Evolutionary conservation across 2,329 filamentous ascomycete species (phyloP), one percentile per base, ranked within the genome.

Genomic region (Biscogniauxia sp.): DNA sequence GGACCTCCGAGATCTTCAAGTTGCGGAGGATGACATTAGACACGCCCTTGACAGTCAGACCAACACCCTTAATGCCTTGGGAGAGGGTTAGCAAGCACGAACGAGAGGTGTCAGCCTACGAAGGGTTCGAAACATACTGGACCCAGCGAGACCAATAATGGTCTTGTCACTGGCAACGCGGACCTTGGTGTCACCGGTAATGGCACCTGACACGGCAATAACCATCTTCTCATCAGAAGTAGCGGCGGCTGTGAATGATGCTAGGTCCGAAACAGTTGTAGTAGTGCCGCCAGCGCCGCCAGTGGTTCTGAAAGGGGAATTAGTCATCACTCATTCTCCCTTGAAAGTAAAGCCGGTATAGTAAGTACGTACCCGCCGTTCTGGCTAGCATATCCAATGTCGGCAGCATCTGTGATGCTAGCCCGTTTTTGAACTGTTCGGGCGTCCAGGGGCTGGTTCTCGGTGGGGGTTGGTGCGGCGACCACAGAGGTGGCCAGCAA

Each of bases 21-120:
- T 89, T 89, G 41, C 85, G 81, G 64, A 89, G 72, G 64, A 88
- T 88, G 61, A 88, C 83, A 70, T 88, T 88, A 59, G 73, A 76
- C 45, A 77, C 75, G 51, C 76, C 75, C 66, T 81, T 80, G 73
- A 88, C 77, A 63, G 81, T 79, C 57, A 87, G 73, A 25, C 84
- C 84, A 55, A 82, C 69, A 32, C 81, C 80, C 32, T 71, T 77
- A 64, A 80, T 70, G 60, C 69, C 70, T 76, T 57, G 56, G 28
- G 1, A 20, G 13, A 5, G 17, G 32, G 51, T 64, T 41, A 65
- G 63, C 19, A 28, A 23, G 25, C 45, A 53, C 37, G 50, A 51
- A 11, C 11, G n/a, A 20, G 2, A 25, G 20, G 9, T 19, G 1
- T 28, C 5, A 32, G 2, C 11, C 28, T 32, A 32, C 28, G 28